These are phyloP conservation scores for Karstenula rhodostoma DNA, from an alignment of 2,329 filamentous ascomycete species.

Conservation along the genomic window DNA sequence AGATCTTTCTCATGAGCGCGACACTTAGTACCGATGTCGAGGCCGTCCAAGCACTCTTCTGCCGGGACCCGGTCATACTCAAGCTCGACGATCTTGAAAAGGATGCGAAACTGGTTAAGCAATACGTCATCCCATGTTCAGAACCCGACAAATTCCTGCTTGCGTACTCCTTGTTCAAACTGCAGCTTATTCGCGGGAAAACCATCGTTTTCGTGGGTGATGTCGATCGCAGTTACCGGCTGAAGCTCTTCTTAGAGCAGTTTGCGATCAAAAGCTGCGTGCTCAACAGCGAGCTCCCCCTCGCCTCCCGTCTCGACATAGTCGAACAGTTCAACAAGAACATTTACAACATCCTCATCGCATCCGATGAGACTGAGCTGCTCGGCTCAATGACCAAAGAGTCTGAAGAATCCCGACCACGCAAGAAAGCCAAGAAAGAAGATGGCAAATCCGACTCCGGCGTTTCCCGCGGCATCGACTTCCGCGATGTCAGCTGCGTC, in stretches of 20 bases:
- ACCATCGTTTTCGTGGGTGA: constrained; percentile 85
- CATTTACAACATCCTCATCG: constrained; percentile 97
- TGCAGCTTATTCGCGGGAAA: constrained; percentile 93
- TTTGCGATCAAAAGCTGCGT: constrained; percentile 95
- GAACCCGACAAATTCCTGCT: constrained; percentile 98
- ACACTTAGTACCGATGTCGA: constrained; percentile 90
- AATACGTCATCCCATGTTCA: constrained; percentile 90
- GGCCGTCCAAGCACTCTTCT: constrained; percentile 84
- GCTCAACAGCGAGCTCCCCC: constrained; percentile 90
- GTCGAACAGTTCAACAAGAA: constrained; percentile 98
- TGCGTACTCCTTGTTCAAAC: constrained; percentile 92
- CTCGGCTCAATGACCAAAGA: constrained; percentile 64
- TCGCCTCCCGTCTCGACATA: constrained; percentile 91
- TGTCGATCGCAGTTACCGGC: constrained; percentile 86
- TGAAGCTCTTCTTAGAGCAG: constrained; percentile 96
- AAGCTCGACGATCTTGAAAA: constrained; percentile 85
- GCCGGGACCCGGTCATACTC: constrained; percentile 78
- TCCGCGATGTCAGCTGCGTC: constrained; percentile 82
- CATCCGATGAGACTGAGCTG: constrained; percentile 89
- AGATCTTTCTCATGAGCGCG: constrained; percentile 93
- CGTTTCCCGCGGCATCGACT: constrained; percentile 95
- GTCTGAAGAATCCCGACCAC: constrained; percentile 47
- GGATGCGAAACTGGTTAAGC: constrained; percentile 78
- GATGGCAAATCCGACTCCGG: constrained; percentile 87
- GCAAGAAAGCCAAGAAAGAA: constrained; percentile 66